Evolutionary conservation across 83 land plant species (phyloP), one percentile per base, ranked within the genome.

Genomic region (Thuja plicata): DNA sequence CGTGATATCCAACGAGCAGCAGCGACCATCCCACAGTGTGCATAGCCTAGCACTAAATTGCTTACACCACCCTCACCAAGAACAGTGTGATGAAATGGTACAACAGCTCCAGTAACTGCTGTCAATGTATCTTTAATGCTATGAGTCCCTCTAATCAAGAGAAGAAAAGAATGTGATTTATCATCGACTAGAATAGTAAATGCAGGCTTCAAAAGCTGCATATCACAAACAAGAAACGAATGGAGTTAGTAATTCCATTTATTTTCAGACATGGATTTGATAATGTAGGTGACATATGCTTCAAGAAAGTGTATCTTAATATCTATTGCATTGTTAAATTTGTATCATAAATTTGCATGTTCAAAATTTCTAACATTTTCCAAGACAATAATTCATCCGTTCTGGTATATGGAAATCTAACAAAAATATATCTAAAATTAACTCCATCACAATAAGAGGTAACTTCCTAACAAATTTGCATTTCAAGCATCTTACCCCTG

Each of bases 11-110:
- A 98, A 45, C 99, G 92, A 40, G 99, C 99, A 92, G 99, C 99
- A 90, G 99, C 99, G 87, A 98, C 99, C 99, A 98, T 97, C 46
- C 99, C 99, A 94, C 99, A 98, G 87, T 98, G 99, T 74, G 99
- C 99, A 94, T 97, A 98, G 40, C 99, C 99, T 71, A 98, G 91
- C 84, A 98, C 99, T 88, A 98, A 91, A 87, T 96, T 93, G 87
- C 91, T 94, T 35, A 98, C 96, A 41, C 99, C 99, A 89, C 94
- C 96, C 62, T 96, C 95, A 86, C 90, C 89, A 37, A 98, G 95
- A 66, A 97, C 92, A 80, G 94, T 94, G 89, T 97, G 99, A 91
- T 98, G 99, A 88, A 98, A 98, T 71, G 99, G 99, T 3, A 98
- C 99, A 48, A 98, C 95, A n/a, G 99, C 97, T 38, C 99, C 99